Conservation (phyloP, 176 grass and related monocot genomes). For the Leersia perrieri region DNA sequence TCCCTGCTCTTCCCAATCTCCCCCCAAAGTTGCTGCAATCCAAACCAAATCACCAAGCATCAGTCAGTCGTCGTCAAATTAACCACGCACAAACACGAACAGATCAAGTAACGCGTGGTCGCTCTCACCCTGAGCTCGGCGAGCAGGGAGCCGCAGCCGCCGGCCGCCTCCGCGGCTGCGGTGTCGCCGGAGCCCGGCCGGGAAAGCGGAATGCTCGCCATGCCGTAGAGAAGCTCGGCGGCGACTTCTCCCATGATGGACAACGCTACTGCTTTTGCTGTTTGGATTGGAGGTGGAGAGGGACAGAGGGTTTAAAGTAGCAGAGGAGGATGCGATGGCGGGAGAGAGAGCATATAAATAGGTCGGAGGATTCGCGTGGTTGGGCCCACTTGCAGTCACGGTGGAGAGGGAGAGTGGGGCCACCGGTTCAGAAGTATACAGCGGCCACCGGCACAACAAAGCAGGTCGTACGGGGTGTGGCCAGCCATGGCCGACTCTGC, state of each 20-base stretch:
- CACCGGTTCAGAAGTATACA: background rate
- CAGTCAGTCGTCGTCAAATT: too few relatives aligned
- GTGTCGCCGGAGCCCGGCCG: background rate
- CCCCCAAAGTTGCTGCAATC: slow-evolving; percentile 62
- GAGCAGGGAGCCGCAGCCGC: slow-evolving; percentile 30
- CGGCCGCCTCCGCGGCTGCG: background rate
- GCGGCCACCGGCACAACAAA: background rate
- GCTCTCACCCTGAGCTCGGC: slow-evolving; percentile 51
- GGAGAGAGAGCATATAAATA: slow-evolving; percentile 5
- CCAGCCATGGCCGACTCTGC: slow-evolving; percentile 30
- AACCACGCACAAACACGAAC: background rate
- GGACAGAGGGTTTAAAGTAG: background rate
- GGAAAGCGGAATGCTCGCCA: slow-evolving; percentile 7
- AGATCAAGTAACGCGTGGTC: background rate
- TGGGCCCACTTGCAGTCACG: background rate
- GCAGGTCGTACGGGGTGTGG: background rate
- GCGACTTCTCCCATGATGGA: slow-evolving; percentile 38
- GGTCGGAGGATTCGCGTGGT: background rate
- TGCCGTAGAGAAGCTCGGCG: slow-evolving; percentile 33
- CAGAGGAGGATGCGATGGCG: background rate
- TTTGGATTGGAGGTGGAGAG: too few relatives aligned
- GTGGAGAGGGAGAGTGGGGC: background rate
- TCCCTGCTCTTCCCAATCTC: slow-evolving; percentile 60
- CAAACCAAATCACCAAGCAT: background rate
- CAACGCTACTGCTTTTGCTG: too few relatives aligned